These are phyloP conservation scores for Globisporangium apiculatum DNA, from an alignment of 352 stramenopile genomes.

Conservation along the genomic window DNA sequence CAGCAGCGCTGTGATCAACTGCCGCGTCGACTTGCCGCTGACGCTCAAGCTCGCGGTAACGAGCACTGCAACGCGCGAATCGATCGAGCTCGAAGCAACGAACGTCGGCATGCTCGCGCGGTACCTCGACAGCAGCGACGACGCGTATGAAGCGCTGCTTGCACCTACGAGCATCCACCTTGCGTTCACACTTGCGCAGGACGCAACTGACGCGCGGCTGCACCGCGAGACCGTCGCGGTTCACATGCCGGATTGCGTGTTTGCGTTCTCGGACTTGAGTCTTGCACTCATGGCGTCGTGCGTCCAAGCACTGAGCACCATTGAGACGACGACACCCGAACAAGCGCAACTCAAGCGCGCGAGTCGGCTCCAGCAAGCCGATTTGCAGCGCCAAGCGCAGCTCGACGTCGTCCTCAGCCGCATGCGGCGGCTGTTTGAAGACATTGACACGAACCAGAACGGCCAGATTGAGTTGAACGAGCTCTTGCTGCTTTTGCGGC, in stretches of 20 bases:
- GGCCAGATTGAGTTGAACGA: constrained; percentile 59
- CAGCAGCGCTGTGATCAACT: constrained; percentile 41
- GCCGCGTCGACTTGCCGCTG: constrained; percentile 40
- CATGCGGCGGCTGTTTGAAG: constrained; percentile 57
- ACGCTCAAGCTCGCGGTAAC: constrained; percentile 36
- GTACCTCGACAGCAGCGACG: constrained; percentile 37
- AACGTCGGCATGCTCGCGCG: constrained; percentile 42
- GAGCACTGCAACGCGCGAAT: constrained; percentile 38
- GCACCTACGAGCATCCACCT: constrained; percentile 36
- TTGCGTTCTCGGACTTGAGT: constrained; percentile 64
- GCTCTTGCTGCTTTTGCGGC: constrained; percentile 48
- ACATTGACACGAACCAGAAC: constrained; percentile 66
- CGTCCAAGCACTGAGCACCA: constrained; percentile 31
- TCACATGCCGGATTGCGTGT: constrained; percentile 51
- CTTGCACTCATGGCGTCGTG: constrained; percentile 58
- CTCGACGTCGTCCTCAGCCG: constrained; percentile 43
- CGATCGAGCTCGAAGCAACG: constrained; percentile 38
- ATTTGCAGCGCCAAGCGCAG: constrained; percentile 42
- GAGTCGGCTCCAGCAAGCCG: constrained; percentile 45
- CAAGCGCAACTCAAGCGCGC: constrained; percentile 50
- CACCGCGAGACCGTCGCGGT: constrained; percentile 48
- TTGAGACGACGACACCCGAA: constrained; percentile 55
- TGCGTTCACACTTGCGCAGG: constrained; percentile 46
- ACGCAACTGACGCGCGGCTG: constrained; percentile 22
- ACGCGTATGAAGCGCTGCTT: constrained; percentile 37